These are phyloP conservation scores for Cladorrhinum samala DNA, from an alignment of 495 filamentous ascomycete genomes.

Conservation along the genomic window DNA sequence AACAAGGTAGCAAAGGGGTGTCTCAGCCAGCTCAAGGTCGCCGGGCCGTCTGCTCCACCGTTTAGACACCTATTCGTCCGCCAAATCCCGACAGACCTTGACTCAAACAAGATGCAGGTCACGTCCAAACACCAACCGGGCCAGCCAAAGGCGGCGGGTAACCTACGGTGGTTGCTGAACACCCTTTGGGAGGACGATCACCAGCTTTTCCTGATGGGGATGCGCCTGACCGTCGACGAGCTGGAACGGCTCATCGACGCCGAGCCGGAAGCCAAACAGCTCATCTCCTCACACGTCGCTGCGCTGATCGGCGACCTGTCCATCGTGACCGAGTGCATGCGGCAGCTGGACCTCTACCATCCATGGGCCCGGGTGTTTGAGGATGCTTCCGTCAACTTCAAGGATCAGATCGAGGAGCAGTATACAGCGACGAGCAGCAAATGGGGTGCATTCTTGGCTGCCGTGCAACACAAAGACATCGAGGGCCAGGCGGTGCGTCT, in stretches of 20 bases:
- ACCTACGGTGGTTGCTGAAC: conserved; percentile 32
- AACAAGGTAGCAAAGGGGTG: not conserved
- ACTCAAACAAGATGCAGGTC: not conserved
- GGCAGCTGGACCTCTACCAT: conserved; percentile 41
- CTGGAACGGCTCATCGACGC: conserved; percentile 37
- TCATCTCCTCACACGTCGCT: conserved; percentile 36
- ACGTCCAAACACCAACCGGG: conserved; percentile 7
- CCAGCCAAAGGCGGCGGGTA: conserved; percentile 8
- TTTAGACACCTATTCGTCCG: conserved; percentile 27
- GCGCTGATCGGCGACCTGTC: conserved; percentile 37
- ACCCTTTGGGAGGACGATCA: conserved; percentile 21
- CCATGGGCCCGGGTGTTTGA: conserved; percentile 44
- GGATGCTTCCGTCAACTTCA: conserved; percentile 7
- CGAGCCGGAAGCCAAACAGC: conserved; percentile 26
- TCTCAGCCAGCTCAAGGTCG: conserved; percentile 15
- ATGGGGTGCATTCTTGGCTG: conserved; percentile 10
- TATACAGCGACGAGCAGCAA: conserved; percentile 13
- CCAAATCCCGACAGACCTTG: not conserved
- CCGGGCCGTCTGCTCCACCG: conserved; percentile 28
- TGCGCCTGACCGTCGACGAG: conserved; percentile 36
- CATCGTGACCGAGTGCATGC: conserved; percentile 33
- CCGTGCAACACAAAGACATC: conserved; percentile 9
- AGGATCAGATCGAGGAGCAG: conserved; percentile 18
- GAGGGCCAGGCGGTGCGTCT: conserved; percentile 4
- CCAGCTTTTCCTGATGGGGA: conserved; percentile 22